phyloP scores from a whole-genome alignment of 148 eudicot genomes.

The Diospyros kaki region DNA sequence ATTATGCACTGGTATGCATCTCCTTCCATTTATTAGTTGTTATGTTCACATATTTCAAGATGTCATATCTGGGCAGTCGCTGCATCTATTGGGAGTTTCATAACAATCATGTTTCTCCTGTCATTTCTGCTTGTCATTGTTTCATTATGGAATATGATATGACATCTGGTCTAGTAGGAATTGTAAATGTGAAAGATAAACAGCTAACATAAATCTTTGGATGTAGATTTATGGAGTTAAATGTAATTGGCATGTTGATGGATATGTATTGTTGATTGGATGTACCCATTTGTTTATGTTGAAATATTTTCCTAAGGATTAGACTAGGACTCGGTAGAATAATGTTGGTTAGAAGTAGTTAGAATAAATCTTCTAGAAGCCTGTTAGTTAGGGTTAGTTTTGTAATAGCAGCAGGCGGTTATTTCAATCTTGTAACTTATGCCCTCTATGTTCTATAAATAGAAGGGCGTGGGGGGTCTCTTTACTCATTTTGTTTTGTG shows the following conservation, averaged over 20 bases:
- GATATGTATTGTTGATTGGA: not conserved
- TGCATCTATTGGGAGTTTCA: not conserved
- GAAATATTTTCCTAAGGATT: too few species aligned
- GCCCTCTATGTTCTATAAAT: too few species aligned
- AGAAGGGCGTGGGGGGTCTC: too few species aligned
- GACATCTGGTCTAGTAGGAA: not conserved
- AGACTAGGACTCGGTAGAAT: too few species aligned
- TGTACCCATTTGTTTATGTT: not conserved
- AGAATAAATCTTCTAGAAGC: too few species aligned
- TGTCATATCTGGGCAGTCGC: not conserved
- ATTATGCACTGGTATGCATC: conserved; percentile 66
- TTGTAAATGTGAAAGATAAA: not conserved
- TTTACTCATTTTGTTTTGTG: too few species aligned
- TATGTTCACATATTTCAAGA: not conserved
- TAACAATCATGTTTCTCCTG: not conserved
- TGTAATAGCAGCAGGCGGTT: too few species aligned
- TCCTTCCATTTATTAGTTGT: conserved; percentile 5
- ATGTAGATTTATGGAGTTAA: not conserved
- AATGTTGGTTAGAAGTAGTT: too few species aligned
- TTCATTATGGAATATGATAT: not conserved
- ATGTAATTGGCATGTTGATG: not conserved
- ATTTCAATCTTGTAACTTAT: too few species aligned
- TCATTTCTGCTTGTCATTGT: not conserved
- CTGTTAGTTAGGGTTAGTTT: too few species aligned
- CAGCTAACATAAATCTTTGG: not conserved